These are phyloP conservation scores for Aspergillus affinis DNA, from an alignment of 495 filamentous ascomycete species.

Conservation along the genomic window DNA sequence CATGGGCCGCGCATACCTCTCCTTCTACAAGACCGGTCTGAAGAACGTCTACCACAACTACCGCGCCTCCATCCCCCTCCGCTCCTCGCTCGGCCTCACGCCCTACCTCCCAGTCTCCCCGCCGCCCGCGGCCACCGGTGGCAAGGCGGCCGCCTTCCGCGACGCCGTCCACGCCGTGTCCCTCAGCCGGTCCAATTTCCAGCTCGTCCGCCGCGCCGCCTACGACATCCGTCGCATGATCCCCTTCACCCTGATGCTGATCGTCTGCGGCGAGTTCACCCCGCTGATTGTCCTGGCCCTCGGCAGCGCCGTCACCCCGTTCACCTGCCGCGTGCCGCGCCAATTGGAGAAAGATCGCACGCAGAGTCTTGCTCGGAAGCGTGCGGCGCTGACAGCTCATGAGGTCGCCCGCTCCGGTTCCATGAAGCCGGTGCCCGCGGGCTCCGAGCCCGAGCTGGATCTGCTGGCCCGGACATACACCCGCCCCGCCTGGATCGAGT, in stretches of 20 bases:
- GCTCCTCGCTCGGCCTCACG: slow-evolving; percentile 29
- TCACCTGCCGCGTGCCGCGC: slow-evolving; percentile 74
- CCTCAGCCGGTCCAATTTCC: slow-evolving; percentile 60
- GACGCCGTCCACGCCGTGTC: slow-evolving; percentile 23
- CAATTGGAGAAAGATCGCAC: slow-evolving; percentile 62
- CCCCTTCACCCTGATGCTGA: slow-evolving; percentile 66
- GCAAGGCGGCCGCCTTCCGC: slow-evolving; percentile 21
- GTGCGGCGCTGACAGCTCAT: slow-evolving; percentile 24
- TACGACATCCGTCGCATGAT: slow-evolving; percentile 75
- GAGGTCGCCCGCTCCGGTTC: slow-evolving; percentile 15
- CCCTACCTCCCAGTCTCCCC: slow-evolving; percentile 36
- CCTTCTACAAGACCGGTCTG: slow-evolving; percentile 87
- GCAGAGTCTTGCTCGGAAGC: slow-evolving; percentile 45
- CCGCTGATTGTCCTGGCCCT: slow-evolving; percentile 69
- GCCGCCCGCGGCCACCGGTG: slow-evolving; percentile 19
- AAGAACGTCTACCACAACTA: slow-evolving; percentile 64
- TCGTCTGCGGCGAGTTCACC: slow-evolving; percentile 82
- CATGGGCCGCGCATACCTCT: slow-evolving; percentile 48
- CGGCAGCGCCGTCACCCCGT: slow-evolving; percentile 68
- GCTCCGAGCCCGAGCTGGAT: slow-evolving; percentile 28
- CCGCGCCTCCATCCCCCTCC: slow-evolving; percentile 35
- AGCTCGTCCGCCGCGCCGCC: slow-evolving; percentile 60
- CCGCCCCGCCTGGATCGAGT: slow-evolving; percentile 18
- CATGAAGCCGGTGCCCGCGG: slow-evolving; percentile 9
- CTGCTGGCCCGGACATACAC: slow-evolving; percentile 27